Base-by-base conservation (phyloP, 202 grass and related monocot species). In the Thinopyrum obtusiflorum region DNA sequence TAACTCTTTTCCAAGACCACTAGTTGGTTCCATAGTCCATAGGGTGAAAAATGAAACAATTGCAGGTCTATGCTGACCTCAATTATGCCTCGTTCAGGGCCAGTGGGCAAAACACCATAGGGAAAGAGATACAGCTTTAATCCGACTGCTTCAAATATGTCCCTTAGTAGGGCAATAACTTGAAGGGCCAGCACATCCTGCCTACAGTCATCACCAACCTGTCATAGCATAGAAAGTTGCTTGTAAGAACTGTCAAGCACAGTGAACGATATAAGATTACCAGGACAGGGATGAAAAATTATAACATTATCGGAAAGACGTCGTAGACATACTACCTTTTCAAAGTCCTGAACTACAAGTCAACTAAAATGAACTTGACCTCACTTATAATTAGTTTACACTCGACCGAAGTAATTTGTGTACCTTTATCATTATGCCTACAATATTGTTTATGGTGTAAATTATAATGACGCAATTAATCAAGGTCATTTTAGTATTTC, bases 201-300 rank as follows among this genome's bases (percentile, higher is more conserved):
- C 82, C 97, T 93, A 91, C 97, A 99, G 87, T 99, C 97, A 94
- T 99, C 97, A 89, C 97, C 97, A 83, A 99, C 97, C 97, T 99
- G 78, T 87, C 85, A 76, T 79, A 82, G 20, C 76, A 87, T 55
- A 83, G 72, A 85, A 80, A 57, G 23, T 60, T 73, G 81, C 20
- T 83, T 63, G 61, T n/a, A 42, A 84, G 64, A 84, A 62, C 55
- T 37, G 32, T 53, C 36, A 84, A 78, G 64, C 24, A 85, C 20
- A 80, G 20, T 59, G 61, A 55, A 71, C 55, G 26, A 39, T 74
- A 69, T 32, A 64, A 57, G 77, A 60, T 64, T 15, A 77, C 42
- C 76, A 36, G 64, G 46, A 89, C 8, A 0, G 68, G 21, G 77
- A 65, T 23, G 42, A 14, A 36, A 6, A 65, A 3, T 33, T 69